Evolutionary conservation across 1,139 yeast species (phyloP).

Genomic region (Diutina pseudorugosa): DNA sequence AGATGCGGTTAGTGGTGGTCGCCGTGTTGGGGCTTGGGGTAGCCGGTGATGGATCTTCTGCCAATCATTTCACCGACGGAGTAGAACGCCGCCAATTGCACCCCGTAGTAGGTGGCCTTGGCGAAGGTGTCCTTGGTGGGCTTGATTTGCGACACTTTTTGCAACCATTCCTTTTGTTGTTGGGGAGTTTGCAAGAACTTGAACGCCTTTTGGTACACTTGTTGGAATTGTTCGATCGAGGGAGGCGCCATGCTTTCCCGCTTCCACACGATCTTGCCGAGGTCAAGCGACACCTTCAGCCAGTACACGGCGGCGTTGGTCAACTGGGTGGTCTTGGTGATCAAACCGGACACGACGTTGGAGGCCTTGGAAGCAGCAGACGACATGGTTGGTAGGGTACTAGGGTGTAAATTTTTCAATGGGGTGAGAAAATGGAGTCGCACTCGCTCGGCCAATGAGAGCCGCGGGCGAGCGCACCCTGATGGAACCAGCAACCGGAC

Average conservation of each 20-base stretch:
- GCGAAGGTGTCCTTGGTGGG: conserved; percentile 46
- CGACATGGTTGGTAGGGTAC: background rate
- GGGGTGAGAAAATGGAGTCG: background rate
- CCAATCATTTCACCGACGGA: conserved; percentile 95
- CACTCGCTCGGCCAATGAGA: background rate
- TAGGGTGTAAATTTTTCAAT: background rate
- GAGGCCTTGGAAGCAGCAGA: conserved; percentile 2
- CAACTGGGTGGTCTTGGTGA: conserved; percentile 27
- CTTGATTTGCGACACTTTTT: conserved; percentile 31
- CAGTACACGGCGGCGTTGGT: conserved; percentile 60
- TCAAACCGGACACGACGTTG: conserved; percentile 28
- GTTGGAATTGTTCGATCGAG: conserved; percentile 61
- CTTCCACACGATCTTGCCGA: conserved; percentile 80
- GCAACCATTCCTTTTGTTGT: conserved; percentile 36
- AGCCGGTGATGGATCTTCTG: conserved; percentile 85
- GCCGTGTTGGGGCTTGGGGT: conserved; percentile 26
- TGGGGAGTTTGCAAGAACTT: conserved; percentile 26
- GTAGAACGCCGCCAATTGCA: conserved; percentile 85
- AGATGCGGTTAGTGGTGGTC: background rate
- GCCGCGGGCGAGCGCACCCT: background rate
- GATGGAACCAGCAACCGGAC: too few species aligned
- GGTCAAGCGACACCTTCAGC: conserved; percentile 80
- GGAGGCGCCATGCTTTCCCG: conserved; percentile 95
- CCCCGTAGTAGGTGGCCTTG: conserved; percentile 63
- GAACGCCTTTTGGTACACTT: conserved; percentile 46